These are phyloP conservation scores for Lasiosphaeris hirsuta DNA, from an alignment of 495 filamentous ascomycete genomes.

Conservation along the genomic window DNA sequence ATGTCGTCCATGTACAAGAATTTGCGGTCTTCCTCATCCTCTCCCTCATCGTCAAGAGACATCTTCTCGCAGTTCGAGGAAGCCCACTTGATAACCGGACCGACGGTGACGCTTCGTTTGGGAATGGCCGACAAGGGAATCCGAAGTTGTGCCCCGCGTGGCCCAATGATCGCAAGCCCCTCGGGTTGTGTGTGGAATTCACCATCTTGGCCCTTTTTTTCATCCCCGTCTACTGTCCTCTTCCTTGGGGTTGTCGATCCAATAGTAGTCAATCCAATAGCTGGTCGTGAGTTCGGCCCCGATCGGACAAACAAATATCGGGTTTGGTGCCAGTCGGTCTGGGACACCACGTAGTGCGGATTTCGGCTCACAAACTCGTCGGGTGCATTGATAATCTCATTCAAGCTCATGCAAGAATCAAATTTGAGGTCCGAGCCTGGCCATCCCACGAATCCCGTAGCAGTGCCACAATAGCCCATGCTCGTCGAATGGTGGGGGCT, in stretches of 20 bases:
- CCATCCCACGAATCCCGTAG: constrained; percentile 45
- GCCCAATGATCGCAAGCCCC: constrained; percentile 11
- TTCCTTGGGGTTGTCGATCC: constrained; percentile 6
- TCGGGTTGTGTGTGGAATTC: constrained; percentile 3
- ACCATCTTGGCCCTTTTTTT: background rate
- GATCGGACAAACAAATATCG: constrained; percentile 75
- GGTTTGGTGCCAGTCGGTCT: constrained; percentile 87
- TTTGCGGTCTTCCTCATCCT: constrained; percentile 50
- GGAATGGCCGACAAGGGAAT: constrained; percentile 34
- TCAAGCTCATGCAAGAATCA: constrained; percentile 63
- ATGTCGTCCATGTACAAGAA: constrained; percentile 42
- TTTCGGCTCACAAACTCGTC: constrained; percentile 50
- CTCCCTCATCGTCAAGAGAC: constrained; percentile 34
- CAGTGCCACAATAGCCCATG: constrained; percentile 45
- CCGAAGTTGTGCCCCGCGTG: background rate
- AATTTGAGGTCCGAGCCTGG: constrained; percentile 60
- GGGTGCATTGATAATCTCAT: constrained; percentile 82
- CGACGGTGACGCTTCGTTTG: constrained; percentile 5
- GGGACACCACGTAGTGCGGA: constrained; percentile 69
- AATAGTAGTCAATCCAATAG: too few relatives aligned
- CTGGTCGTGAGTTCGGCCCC: background rate
- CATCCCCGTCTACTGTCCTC: background rate
- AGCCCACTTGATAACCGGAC: background rate
- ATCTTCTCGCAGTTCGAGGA: constrained; percentile 7
- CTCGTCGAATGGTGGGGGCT: constrained; percentile 57